Evolutionary conservation across 352 stramenopile genomes (phyloP), one percentile per base, ranked within the genome.

Genomic region (Pythium plurisporium): DNA sequence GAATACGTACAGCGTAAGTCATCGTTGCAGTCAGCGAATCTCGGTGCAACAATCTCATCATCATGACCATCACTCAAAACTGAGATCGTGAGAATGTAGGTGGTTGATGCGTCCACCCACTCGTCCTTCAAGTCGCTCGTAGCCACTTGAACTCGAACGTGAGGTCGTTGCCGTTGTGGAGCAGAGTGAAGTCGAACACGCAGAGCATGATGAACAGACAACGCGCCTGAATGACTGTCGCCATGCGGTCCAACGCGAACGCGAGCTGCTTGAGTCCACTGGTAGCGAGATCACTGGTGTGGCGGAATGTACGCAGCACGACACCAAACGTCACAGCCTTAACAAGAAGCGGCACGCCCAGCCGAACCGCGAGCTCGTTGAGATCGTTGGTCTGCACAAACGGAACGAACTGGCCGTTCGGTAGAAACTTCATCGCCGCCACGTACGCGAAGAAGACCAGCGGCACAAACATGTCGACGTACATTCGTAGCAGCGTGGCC

Each of bases 131-230:
- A n/a, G n/a, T n/a, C n/a, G n/a, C n/a, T n/a, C 29, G 38, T n/a
- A 58, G 36, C 50, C 50, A 58, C 19, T 27, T n/a, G 26, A 58
- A 58, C n/a, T 41, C 37, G 27, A 58, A 58, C 12, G 26, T 41
- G n/a, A 58, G 19, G 37, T 58, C 50, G 40, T 58, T 46, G 50
- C 50, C 52, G 31, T 53, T 47, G 53, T 60, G 53, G 20, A 53
- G 14, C 25, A 60, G 34, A 9, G 43, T 14, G 31, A 54, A 54
- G 30, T 59, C 42, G 22, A 59, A 34, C 9, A 43, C 41, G 5
- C 12, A 29, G 19, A 59, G 14, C 19, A 17, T 34, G 15, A 36
- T 29, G 17, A 49, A 37, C 10, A 58, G 19, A 12, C 8, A 3
- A 26, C 26, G 43, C 23, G 51, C 27, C 23, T 4, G 43, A 40